A percentile compares a stretch with the other conserved stretches of the same genome.
Evolutionary conservation across 2,329 filamentous ascomycete genomes (phyloP).

Genomic region (Pseudohalonectria lignicola): DNA sequence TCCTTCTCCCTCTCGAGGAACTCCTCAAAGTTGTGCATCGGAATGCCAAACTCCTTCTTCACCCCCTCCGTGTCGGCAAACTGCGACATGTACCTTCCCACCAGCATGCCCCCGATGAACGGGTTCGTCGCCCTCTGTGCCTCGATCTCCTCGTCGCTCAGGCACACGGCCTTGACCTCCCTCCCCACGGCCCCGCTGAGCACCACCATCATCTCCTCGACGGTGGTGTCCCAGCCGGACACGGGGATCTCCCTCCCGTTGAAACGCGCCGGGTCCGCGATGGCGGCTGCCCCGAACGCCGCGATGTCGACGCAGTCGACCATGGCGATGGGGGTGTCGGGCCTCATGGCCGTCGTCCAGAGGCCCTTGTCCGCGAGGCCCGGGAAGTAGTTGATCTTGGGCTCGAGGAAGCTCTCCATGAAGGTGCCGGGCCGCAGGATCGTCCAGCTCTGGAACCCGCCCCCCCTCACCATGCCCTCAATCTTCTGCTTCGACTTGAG

Average conservation of each 20-base stretch:
- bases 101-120: too few relatives aligned
- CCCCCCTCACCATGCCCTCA: constrained; percentile 24
- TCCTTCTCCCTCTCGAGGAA: too few relatives aligned
- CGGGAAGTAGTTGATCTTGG: constrained; percentile 26
- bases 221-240: constrained; percentile 2
- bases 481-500: constrained; percentile 27
- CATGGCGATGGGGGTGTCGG: constrained; percentile 25
- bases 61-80: too few relatives aligned
- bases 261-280: constrained; percentile 16
- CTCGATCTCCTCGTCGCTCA: too few relatives aligned
- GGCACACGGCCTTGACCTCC: constrained; percentile 3
- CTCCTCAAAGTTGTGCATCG: too few relatives aligned
- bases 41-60: too few relatives aligned
- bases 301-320: constrained; percentile 37
- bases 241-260: constrained; percentile 5
- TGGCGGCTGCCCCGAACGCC: constrained; percentile 27
- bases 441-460: constrained; percentile 31
- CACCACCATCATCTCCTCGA: not conserved
- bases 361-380: constrained; percentile 24
- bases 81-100: too few relatives aligned
- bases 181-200: not conserved
- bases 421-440: constrained; percentile 39
- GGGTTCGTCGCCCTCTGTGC: too few relatives aligned
- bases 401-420: constrained; percentile 36
- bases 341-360: constrained; percentile 22